These are phyloP conservation scores for Candida broadrunensis DNA, from an alignment of 805 yeast genomes.

Conservation along the genomic window DNA sequence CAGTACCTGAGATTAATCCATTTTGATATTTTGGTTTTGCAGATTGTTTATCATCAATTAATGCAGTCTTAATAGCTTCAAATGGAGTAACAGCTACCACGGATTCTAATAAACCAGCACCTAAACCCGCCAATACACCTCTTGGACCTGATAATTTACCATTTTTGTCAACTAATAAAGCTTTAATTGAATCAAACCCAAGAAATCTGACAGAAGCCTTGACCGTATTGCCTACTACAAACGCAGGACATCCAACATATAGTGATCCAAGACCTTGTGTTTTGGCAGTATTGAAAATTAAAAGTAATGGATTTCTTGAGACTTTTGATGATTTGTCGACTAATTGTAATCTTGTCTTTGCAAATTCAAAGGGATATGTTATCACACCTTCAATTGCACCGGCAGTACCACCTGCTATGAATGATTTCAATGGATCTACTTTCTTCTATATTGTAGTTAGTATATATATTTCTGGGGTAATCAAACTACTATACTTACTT, in stretches of 20 bases:
- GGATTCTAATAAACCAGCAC: conserved; percentile 92
- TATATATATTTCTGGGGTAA: neutral
- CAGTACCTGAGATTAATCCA: conserved; percentile 59
- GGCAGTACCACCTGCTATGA: conserved; percentile 93
- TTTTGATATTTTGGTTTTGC: conserved; percentile 73
- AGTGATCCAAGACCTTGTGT: conserved; percentile 76
- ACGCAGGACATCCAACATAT: conserved; percentile 95
- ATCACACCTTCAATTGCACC: conserved; percentile 93
- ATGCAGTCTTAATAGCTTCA: conserved; percentile 93
- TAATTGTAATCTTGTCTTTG: conserved; percentile 88
- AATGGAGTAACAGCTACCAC: conserved; percentile 95
- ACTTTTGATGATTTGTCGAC: conserved; percentile 60
- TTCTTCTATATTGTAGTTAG: conserved; percentile 13
- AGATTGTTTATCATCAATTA: conserved; percentile 88
- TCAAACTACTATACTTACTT: no score
- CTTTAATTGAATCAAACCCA: conserved; percentile 87
- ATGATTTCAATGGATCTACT: conserved; percentile 75
- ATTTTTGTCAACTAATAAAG: conserved; percentile 69
- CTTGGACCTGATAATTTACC: conserved; percentile 87
- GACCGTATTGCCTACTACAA: conserved; percentile 92
- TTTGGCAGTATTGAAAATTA: conserved; percentile 71
- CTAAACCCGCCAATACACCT: conserved; percentile 95
- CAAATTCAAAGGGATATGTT: conserved; percentile 96
- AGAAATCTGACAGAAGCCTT: conserved; percentile 94
- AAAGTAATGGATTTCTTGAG: conserved; percentile 79